phyloP scores from a whole-genome alignment of 495 filamentous ascomycete genomes.

The Talaromyces nanjingensis region DNA sequence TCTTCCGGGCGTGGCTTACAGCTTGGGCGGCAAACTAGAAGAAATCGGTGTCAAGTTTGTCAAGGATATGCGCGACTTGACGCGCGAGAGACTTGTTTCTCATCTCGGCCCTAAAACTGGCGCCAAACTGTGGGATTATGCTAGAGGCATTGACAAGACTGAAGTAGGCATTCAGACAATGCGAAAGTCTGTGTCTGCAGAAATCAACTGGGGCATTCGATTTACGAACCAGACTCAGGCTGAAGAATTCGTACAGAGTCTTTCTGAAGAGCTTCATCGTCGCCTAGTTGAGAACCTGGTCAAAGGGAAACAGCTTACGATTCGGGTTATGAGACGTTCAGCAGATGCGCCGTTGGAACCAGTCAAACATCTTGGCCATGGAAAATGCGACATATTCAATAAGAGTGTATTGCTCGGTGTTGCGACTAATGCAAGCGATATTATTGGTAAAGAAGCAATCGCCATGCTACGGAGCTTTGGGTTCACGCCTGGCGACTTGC shows the following conservation, averaged over 20 bases:
- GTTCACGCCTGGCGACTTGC: conserved; percentile 81
- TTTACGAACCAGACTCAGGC: conserved; percentile 86
- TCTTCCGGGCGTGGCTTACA: conserved; percentile 83
- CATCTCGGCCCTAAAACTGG: conserved; percentile 86
- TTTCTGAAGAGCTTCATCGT: conserved; percentile 76
- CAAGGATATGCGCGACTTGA: conserved; percentile 67
- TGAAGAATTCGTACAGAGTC: conserved; percentile 77
- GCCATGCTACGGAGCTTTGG: conserved; percentile 74
- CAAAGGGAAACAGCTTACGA: conserved; percentile 77
- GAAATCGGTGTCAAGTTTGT: conserved; percentile 79
- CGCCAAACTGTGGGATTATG: conserved; percentile 83
- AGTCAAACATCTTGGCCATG: conserved; percentile 90
- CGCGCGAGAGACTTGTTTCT: conserved; percentile 65
- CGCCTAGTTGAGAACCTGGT: conserved; percentile 75
- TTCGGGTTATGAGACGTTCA: conserved; percentile 88
- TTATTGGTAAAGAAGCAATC: conserved; percentile 72
- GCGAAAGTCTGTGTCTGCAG: conserved; percentile 88
- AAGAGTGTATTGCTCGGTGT: conserved; percentile 78
- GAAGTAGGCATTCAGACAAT: conserved; percentile 78
- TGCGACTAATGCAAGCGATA: conserved; percentile 63
- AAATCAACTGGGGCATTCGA: conserved; percentile 97
- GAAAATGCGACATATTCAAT: conserved; percentile 88
- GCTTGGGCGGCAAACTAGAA: conserved; percentile 74
- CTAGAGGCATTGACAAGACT: conserved; percentile 76
- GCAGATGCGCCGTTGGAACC: conserved; percentile 85